Conservation (phyloP, 495 filamentous ascomycete genomes). For the Bryoglossum gracile region DNA sequence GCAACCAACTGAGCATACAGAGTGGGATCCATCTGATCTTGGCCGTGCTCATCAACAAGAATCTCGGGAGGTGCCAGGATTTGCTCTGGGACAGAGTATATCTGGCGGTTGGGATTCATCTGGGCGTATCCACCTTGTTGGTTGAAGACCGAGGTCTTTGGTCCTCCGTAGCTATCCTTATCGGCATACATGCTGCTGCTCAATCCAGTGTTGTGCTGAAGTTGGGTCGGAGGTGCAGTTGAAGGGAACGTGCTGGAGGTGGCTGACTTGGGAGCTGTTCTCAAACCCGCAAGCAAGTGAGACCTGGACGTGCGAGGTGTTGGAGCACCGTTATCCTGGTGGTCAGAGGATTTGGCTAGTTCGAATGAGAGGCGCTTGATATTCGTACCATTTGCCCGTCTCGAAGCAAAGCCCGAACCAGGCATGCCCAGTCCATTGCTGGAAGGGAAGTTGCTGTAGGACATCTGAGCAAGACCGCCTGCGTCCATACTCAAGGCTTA, state of each 20-base stretch:
- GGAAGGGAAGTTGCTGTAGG: conserved; percentile 71
- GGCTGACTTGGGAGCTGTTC: conserved; percentile 87
- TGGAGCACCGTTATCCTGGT: conserved; percentile 47
- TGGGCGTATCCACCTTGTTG: conserved; percentile 40
- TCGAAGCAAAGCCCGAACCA: conserved; percentile 70
- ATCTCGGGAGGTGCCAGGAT: conserved; percentile 77
- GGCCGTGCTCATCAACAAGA: conserved; percentile 56
- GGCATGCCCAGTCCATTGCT: conserved; percentile 67
- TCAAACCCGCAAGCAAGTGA: conserved; percentile 85
- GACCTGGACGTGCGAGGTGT: conserved; percentile 92
- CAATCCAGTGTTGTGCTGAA: conserved; percentile 29
- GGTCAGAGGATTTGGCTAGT: conserved; percentile 41
- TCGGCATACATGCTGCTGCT: conserved; percentile 41
- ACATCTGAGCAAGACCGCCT: conserved; percentile 99
- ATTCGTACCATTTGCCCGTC: conserved; percentile 68
- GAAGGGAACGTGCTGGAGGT: conserved; percentile 55
- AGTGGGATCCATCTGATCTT: conserved; percentile 69
- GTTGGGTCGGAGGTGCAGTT: conserved; percentile 48
- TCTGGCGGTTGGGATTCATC: conserved; percentile 45
- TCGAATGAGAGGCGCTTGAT: conserved; percentile 84
- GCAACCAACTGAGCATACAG: conserved; percentile 76
- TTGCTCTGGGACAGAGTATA: conserved; percentile 72
- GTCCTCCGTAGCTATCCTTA: conserved; percentile 36
- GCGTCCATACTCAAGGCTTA: conserved; percentile 77
- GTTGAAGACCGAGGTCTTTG: conserved; percentile 43